Base-by-base conservation (phyloP, 495 filamentous ascomycete genomes). In the Daldinia decipiens region DNA sequence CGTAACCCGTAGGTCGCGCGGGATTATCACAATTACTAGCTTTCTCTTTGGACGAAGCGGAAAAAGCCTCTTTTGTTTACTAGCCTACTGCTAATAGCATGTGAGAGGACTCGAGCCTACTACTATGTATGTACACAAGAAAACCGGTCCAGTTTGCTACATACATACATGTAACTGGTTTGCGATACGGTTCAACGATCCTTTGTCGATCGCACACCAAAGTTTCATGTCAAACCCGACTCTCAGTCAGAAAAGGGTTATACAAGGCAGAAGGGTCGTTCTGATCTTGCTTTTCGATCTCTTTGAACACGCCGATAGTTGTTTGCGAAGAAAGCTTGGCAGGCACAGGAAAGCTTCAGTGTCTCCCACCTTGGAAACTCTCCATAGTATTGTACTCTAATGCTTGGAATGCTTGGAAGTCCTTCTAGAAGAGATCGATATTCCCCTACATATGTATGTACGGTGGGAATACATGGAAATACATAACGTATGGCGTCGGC, bases 281-380 rank as follows among this genome's bases (percentile, higher is more conserved):
- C 1, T 51, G 67, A 70, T 71, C 68, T 71, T 60, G 59, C 59
- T 67, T 62, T 43, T 47, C 45, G 67, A 71, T 71, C 68, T 62
- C 55, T 40, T 38, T 5, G 51, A n/a, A 60, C 54, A 13, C 57
- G 38, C 51, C 58, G 40, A 58, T 47, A 55, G 54, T 8, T 62
- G 55, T 60, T 68, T 29, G 27, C 15, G 36, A 67, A 17, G 59
- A n/a, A 24, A 27, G 51, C 70, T 73, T 73, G 70, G 70, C 70
- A 73, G 70, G 70, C 31, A 73, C 70, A 13, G 6, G 45, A 29
- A 27, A 65, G 15, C 15, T 40, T 21, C 32, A 21, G 32, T 39
- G 32, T 43, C 24, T 47, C 38, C 62, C 40, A 43, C 61, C 38
- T 36, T 38, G 3, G 34, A 36, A 36, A 36, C 34, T 36, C 3